Base-by-base conservation (phyloP, 371 early-diverging fungal genomes). In the Circinella minor region DNA sequence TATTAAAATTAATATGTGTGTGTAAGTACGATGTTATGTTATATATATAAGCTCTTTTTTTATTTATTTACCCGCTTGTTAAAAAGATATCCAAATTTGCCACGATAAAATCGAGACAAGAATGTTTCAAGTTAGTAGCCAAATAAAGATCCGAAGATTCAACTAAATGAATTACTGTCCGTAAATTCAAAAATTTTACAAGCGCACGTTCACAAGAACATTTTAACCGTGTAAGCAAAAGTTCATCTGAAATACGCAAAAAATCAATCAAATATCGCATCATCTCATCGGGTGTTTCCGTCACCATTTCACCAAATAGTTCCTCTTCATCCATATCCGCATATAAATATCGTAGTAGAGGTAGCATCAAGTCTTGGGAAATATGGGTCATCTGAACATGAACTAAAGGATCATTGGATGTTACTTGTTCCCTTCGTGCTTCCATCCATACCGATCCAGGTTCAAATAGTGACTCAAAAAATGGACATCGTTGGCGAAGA, bases 161-260 rank as follows among this genome's bases (percentile, higher is more conserved):
- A 55, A 91, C 68, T 14, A 90, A 74, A 36, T 47, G 65, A 0
- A 84, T 68, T 0, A 85, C 90, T 39, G 85, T 91, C 49, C 81
- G 76, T 47, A 90, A 71, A 3, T 81, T 83, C 7, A 92, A 77
- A 64, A 87, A 81, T 1, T 73, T 69, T 8, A 81, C 61, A 7
- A 92, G 73, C 4, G 87, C 77, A 3, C 72, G 69, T 61, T 87
- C 86, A 55, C 88, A 86, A 15, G 86, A 73, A 0, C 77, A 73
- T 69, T 91, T 91, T 15, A 94, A 72, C 7, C 84, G 74, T 10
- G 82, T 75, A 63, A 92, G 68, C 34, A 92, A 72, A 9, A 91
- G 73, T 67, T 91, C 91, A 68, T 94, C 87, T 0, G 94, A 88
- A 54, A 84, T 84, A 55, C 81, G 75, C 2, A 94, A 76, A 0